A percentile compares a stretch with the other conserved stretches of the same genome.
Evolutionary conservation across 208 protist species (phyloP).

Genomic region (Acanthamoeba sp.): DNA sequence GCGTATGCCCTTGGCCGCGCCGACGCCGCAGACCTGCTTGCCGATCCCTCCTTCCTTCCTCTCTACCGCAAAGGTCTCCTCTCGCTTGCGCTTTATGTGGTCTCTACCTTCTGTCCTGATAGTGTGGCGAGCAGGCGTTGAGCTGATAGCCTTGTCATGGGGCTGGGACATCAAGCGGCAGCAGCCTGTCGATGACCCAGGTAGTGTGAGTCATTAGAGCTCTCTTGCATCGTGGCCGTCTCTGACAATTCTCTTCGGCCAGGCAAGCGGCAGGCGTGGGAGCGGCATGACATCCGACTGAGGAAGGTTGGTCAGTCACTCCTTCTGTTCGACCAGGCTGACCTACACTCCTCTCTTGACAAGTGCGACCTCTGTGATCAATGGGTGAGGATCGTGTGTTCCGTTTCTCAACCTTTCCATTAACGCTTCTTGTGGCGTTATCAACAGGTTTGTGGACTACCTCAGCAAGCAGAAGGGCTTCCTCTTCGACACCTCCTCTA

Average conservation of each 20-base stretch:
- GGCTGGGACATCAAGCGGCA: slow-evolving; percentile 36
- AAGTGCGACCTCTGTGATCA: neutral
- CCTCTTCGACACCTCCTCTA: slow-evolving; percentile 6
- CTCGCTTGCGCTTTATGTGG: neutral
- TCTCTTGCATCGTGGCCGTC: neutral
- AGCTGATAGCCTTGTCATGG: slow-evolving; percentile 33
- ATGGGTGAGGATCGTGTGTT: too few species aligned
- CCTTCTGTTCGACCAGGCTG: neutral
- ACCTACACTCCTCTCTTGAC: slow-evolving; percentile 5
- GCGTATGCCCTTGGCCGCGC: neutral
- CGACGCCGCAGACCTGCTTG: neutral
- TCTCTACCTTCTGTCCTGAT: too few species aligned
- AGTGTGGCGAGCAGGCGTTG: neutral
- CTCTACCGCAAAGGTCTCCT: neutral
- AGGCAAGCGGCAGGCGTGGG: neutral
- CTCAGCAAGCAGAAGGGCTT: neutral
- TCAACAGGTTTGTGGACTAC: neutral
- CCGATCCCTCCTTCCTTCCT: neutral
- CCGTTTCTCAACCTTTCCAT: too few species aligned
- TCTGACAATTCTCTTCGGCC: neutral
- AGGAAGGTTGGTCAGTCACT: slow-evolving; percentile 64
- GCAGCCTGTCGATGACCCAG: neutral
- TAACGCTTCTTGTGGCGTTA: neutral
- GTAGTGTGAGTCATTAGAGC: neutral
- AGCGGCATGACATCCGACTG: slow-evolving; percentile 31